Evolutionary conservation across 345 rosid species (phyloP).

Genomic region (Pistacia atlantica): DNA sequence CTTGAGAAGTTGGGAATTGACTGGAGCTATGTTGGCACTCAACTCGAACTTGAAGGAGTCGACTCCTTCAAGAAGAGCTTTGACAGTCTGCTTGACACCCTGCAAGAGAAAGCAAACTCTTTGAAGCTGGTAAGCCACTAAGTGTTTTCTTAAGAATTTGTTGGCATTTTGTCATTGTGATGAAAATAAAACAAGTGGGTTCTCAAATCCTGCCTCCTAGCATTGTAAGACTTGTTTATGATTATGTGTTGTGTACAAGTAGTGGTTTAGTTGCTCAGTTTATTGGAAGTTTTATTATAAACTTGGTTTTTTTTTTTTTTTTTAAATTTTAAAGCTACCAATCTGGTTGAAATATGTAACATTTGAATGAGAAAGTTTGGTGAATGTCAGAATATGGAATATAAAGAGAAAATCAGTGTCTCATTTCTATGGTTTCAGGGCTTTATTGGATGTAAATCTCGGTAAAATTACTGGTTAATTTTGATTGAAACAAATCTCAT

Average conservation of each 20-base stretch:
- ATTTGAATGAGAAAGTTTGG: neutral
- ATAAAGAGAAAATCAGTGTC: too few relatives aligned
- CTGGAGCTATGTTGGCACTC: conserved; percentile 78
- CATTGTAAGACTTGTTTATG: conserved; percentile 4
- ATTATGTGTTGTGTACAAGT: conserved; percentile 19
- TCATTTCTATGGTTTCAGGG: neutral
- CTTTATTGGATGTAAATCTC: too few relatives aligned
- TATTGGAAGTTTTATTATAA: neutral
- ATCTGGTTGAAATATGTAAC: neutral
- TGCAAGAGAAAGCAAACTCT: conserved; percentile 95
- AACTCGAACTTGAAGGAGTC: conserved; percentile 91
- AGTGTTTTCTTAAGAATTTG: conserved; percentile 24
- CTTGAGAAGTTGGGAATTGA: conserved; percentile 95
- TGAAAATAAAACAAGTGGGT: conserved; percentile 36
- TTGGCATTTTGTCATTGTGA: conserved; percentile 15
- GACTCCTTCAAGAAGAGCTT: conserved; percentile 94
- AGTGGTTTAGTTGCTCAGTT: conserved; percentile 16
- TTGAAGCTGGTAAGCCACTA: conserved; percentile 72
- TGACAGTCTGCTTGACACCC: conserved; percentile 86
- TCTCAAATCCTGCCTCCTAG: conserved; percentile 26
- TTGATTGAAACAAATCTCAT: too few relatives aligned
- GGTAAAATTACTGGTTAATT: too few relatives aligned
- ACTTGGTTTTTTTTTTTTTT: neutral
- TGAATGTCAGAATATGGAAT: neutral
- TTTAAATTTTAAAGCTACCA: too few relatives aligned